Conservation (phyloP, 352 stramenopile genomes). For the Globisporangium splendens region DNA sequence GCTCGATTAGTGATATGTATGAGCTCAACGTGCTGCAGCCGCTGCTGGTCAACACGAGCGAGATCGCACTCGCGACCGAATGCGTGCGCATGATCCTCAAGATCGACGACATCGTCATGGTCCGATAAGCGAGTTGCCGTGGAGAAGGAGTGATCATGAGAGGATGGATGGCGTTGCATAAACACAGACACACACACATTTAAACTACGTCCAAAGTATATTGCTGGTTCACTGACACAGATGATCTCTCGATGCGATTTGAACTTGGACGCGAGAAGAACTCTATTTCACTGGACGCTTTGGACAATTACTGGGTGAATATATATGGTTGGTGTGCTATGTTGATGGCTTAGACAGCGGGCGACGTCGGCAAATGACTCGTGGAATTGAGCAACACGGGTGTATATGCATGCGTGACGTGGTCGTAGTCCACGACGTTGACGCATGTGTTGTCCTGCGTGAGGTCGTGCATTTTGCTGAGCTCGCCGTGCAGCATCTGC, state of each 20-base stretch:
- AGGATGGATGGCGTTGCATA: background rate
- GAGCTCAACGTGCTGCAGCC: constrained; percentile 98
- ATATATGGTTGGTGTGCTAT: no score
- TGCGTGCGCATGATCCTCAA: constrained; percentile 99
- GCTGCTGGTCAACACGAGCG: constrained; percentile 96
- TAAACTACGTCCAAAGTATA: constrained; percentile 11
- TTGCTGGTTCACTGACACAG: constrained; percentile 7
- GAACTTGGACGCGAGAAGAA: no score
- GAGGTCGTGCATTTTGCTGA: constrained; percentile 62
- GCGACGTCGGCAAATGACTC: constrained; percentile 40
- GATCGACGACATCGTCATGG: constrained; percentile 99
- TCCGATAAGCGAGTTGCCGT: constrained; percentile 63
- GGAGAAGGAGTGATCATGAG: background rate
- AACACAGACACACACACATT: constrained; percentile 5
- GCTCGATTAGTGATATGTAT: constrained; percentile 98
- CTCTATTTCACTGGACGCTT: no score
- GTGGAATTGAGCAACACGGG: constrained; percentile 76
- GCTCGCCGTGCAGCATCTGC: constrained; percentile 54
- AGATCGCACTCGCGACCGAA: constrained; percentile 97
- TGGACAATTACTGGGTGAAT: no score
- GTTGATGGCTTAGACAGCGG: constrained; percentile 29
- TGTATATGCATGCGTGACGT: constrained; percentile 40
- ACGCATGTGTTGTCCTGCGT: constrained; percentile 85
- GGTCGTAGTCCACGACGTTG: constrained; percentile 82
- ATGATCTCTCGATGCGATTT: no score